phyloP scores from a whole-genome alignment of 768 basidiomycete species.

The Suillus subalutaceus region DNA sequence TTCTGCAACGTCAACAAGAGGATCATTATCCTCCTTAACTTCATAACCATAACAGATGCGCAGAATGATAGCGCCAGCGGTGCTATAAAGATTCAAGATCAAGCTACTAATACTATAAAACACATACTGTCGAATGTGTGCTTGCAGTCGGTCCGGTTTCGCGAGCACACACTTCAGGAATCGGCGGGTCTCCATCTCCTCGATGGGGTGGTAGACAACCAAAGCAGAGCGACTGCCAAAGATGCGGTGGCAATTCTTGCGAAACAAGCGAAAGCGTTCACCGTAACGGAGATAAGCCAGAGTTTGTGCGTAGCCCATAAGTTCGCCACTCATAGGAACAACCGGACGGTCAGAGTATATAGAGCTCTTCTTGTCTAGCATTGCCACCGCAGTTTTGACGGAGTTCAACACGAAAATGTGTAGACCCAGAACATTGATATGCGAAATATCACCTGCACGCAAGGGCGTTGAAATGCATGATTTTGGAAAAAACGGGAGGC shows the following conservation, averaged over 20 bases:
- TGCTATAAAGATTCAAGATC: slow-evolving; percentile 7
- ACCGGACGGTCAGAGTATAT: slow-evolving; percentile 44
- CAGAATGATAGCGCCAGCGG: slow-evolving; percentile 34
- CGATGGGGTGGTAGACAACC: slow-evolving; percentile 17
- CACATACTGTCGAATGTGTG: slow-evolving; percentile 27
- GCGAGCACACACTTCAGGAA: slow-evolving; percentile 24
- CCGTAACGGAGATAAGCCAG: slow-evolving; percentile 14
- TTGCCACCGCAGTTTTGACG: slow-evolving; percentile 44
- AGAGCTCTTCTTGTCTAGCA: slow-evolving; percentile 56
- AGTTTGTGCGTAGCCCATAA: slow-evolving; percentile 19
- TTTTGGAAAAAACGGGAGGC: background rate
- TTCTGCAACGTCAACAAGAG: slow-evolving; percentile 35
- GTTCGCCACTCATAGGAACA: slow-evolving; percentile 14
- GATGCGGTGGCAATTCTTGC: slow-evolving; percentile 16
- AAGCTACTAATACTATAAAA: background rate
- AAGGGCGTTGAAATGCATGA: slow-evolving; percentile 15
- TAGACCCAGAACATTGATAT: slow-evolving; percentile 40
- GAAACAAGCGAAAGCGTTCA: slow-evolving; percentile 17
- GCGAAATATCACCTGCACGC: slow-evolving; percentile 24
- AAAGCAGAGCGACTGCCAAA: slow-evolving; percentile 18
- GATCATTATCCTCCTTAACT: slow-evolving; percentile 38
- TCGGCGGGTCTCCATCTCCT: slow-evolving; percentile 21
- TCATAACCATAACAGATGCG: slow-evolving; percentile 45
- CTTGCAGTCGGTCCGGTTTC: slow-evolving; percentile 18
- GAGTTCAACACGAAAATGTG: slow-evolving; percentile 55